Conservation (phyloP, 495 filamentous ascomycete species). For the Xylaria flabelliformis region DNA sequence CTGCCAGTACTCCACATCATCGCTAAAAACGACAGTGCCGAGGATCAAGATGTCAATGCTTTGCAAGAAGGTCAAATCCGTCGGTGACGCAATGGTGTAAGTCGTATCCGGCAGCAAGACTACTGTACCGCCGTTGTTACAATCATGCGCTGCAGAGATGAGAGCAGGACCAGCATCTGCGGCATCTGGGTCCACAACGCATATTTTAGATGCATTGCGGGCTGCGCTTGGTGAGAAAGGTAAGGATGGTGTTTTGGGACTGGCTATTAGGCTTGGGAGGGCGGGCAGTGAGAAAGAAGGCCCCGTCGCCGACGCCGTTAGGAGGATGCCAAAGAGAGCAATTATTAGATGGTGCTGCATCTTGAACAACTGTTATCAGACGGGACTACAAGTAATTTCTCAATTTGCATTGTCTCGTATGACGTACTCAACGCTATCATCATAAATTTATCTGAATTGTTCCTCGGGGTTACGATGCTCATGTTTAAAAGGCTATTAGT, state of each 20-base stretch:
- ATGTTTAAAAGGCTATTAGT: neutral
- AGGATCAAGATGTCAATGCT: constrained; percentile 63
- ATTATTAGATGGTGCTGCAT: constrained; percentile 7
- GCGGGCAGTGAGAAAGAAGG: neutral
- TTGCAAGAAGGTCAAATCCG: constrained; percentile 61
- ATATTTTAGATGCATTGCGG: constrained; percentile 11
- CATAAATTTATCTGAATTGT: too few species aligned
- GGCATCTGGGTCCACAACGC: neutral
- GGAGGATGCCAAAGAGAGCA: neutral
- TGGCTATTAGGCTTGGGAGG: neutral
- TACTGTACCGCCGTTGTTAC: constrained; percentile 57
- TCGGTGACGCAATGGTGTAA: constrained; percentile 61
- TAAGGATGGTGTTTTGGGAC: neutral
- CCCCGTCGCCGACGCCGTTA: neutral
- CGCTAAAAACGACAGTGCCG: constrained; percentile 64
- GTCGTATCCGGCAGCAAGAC: constrained; percentile 58
- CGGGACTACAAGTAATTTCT: neutral
- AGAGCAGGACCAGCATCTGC: constrained; percentile 16
- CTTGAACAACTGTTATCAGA: neutral
- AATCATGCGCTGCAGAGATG: constrained; percentile 41
- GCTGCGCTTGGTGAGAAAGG: constrained; percentile 1
- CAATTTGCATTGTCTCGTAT: neutral
- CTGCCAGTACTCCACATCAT: constrained; percentile 73
- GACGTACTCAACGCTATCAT: neutral
- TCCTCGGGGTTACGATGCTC: neutral